These are phyloP conservation scores for Fusarium nodosum DNA, from an alignment of 2,329 filamentous ascomycete genomes.

Conservation along the genomic window DNA sequence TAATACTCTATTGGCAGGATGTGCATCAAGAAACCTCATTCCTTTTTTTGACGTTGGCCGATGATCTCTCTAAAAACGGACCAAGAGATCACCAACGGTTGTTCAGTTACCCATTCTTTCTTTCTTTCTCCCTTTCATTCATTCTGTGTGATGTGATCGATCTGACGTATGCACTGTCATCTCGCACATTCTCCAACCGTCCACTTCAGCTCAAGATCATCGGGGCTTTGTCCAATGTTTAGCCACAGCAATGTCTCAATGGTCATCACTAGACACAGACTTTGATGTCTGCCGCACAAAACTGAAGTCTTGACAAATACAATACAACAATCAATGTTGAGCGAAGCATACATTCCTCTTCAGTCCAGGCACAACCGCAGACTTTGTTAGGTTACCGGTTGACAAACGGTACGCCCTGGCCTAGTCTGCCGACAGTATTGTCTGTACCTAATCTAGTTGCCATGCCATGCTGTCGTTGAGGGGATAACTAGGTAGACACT, in stretches of 20 bases:
- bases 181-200: constrained; percentile 1
- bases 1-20: background rate
- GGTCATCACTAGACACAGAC: background rate
- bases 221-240: background rate
- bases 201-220: background rate
- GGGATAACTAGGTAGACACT: constrained; percentile 8
- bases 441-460: constrained; percentile 10
- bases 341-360: constrained; percentile 16
- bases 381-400: constrained; percentile 21
- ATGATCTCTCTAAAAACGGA: constrained; percentile 4
- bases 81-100: constrained; percentile 12
- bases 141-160: background rate
- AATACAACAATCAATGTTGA: constrained; percentile 1
- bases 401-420: constrained; percentile 21
- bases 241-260: background rate
- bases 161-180: constrained; percentile 6
- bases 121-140: background rate
- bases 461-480: constrained; percentile 25
- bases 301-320: background rate
- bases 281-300: background rate
- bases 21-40: constrained; percentile 26
- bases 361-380: constrained; percentile 22
- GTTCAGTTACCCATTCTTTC: background rate
- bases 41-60: constrained; percentile 15
- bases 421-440: background rate